Evolutionary conservation across 106 monocot species (phyloP), one percentile per base, ranked within the genome.

Genomic region (Narthecium ossifragum): DNA sequence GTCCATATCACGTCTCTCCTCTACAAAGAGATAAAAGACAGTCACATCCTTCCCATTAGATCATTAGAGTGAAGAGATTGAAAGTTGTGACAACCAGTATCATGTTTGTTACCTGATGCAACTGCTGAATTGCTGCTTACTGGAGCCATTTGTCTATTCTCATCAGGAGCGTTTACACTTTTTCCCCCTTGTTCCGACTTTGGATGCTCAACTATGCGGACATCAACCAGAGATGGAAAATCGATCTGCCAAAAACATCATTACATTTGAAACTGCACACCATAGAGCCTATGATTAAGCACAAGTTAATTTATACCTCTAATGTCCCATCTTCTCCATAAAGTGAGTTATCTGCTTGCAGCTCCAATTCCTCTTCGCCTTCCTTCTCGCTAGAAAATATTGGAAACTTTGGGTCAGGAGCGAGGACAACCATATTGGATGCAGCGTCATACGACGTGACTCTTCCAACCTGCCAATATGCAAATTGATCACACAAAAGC

Each of bases 271-370:
- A n/a, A n/a, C n/a, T n/a, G n/a, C n/a, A n/a, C n/a, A n/a, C n/a
- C n/a, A n/a, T n/a, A n/a, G n/a, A n/a, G n/a, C n/a, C n/a, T n/a
- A n/a, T n/a, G n/a, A n/a, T n/a, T n/a, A n/a, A n/a, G n/a, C n/a
- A n/a, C n/a, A 46, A 46, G 37, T 51, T 13, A 18, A 36, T 13
- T 30, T 15, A 0, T 76, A 91, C 98, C 98, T 87, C 86, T 46
- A 98, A 75, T 36, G 98, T 74, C 26, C 81, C 98, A 73, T 98
- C 98, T 58, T 98, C 87, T 31, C 81, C 77, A 50, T 98, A 98
- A 23, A 70, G 53, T 46, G 76, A 76, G 43, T 41, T 1, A 52
- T 64, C 68, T 28, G 26, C 55, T 49, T 63, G 68, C 27, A 14
- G 4, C 37, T 29, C 26, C 9, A 37, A 33, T 38, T 78, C 74